Evolutionary conservation across 768 basidiomycete species (phyloP), one percentile per base, ranked within the genome.

Genomic region (Suillus luteus): DNA sequence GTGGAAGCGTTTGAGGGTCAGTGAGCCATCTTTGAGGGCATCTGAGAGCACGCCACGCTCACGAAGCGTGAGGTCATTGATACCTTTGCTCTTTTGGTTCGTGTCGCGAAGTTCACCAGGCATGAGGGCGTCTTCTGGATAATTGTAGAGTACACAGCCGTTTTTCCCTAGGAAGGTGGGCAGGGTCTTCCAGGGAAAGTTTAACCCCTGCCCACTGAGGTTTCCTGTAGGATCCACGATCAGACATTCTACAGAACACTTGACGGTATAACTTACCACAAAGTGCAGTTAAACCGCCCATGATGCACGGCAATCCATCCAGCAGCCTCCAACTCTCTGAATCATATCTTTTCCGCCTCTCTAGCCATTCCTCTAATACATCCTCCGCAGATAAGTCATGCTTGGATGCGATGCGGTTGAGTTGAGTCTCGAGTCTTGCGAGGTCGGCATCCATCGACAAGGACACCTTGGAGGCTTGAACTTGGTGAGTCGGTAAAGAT

Each of bases 181-280:
- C 12, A 61, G 44, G 24, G 44, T 61, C n/a, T 44, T 48, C 60
- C 60, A 61, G 7, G 60, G 46, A 15, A 61, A 61, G 31, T 22
- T 46, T 3, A 24, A 15, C 43, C 43, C 43, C 19, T 10, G 43
- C 43, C 19, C 43, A 44, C 19, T 44, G 43, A 44, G 43, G 17
- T 19, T n/a, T 19, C 43, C 43, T 44, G 19, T 44, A 44, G 6
- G 3, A n/a, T 44, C 19, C 41, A 41, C 15, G 15, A n/a, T 44
- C 43, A 44, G 43, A 19, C 17, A n/a, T 44, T 44, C 43, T n/a
- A 19, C 43, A 7, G 43, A 44, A 19, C 19, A 1, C 8, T n/a
- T 44, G 43, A 41, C 19, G 9, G n/a, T 3, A n/a, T 3, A 8
- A 46, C 44, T 46, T n/a, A 46, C 44, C 44, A 46, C 44, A 22